Evolutionary conservation across 2,329 filamentous ascomycete species (phyloP).

Genomic region (Alternaria triticina): DNA sequence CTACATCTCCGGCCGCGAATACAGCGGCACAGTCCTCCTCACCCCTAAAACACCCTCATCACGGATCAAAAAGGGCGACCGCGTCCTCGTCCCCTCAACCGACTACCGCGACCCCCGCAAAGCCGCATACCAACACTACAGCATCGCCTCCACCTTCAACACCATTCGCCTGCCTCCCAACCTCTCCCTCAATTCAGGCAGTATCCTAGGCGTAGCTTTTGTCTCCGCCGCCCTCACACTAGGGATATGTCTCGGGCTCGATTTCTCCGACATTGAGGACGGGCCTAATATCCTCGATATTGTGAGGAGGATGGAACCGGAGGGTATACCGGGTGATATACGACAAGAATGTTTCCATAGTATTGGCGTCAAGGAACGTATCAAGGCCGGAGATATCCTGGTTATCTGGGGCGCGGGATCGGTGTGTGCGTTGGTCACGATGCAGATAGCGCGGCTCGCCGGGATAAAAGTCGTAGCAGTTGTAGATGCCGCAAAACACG

Average conservation of each 20-base stretch:
- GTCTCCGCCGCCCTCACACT: slow-evolving; percentile 71
- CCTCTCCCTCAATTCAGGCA: slow-evolving; percentile 61
- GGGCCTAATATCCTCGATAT: slow-evolving; percentile 67
- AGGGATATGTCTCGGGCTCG: slow-evolving; percentile 72
- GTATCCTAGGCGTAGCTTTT: slow-evolving; percentile 73
- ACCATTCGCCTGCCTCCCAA: slow-evolving; percentile 65
- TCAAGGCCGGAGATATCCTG: slow-evolving; percentile 70
- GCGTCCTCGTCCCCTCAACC: slow-evolving; percentile 69
- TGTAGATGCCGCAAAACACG: slow-evolving; percentile 71
- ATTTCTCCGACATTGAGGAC: slow-evolving; percentile 60
- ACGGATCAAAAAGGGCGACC: slow-evolving; percentile 54
- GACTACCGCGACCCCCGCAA: slow-evolving; percentile 77
- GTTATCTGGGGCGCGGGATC: slow-evolving; percentile 77
- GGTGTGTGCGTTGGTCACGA: slow-evolving; percentile 69
- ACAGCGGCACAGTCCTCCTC: slow-evolving; percentile 68
- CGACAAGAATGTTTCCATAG: slow-evolving; percentile 66
- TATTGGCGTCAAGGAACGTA: slow-evolving; percentile 60
- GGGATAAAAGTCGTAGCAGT: slow-evolving; percentile 71
- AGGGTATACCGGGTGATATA: slow-evolving; percentile 66
- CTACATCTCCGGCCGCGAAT: slow-evolving; percentile 72
- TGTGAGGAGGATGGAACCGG: slow-evolving; percentile 55
- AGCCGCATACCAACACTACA: slow-evolving; percentile 74
- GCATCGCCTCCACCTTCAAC: slow-evolving; percentile 69
- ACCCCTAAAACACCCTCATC: slow-evolving; percentile 38
- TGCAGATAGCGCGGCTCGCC: slow-evolving; percentile 71